Evolutionary conservation across 2,329 filamentous ascomycete species (phyloP), one percentile per base, ranked within the genome.

Genomic region (Emmonsiellopsis sp.): DNA sequence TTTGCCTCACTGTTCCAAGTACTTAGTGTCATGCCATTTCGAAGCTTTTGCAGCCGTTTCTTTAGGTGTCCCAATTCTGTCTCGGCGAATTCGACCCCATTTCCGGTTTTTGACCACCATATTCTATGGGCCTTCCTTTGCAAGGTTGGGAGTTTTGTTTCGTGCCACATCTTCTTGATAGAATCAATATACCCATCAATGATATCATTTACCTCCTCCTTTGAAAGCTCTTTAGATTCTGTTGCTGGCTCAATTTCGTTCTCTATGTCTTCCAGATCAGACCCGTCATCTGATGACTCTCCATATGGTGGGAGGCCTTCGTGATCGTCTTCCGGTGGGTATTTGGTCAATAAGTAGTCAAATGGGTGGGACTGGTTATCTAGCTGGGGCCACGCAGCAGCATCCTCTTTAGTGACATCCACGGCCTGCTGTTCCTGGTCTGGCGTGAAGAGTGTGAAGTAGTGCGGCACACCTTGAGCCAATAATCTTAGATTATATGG

Each of bases 211-310:
- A 86, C 71, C 11, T 43, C 31, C 44, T 54, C 60, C 9, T 53
- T 60, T 11, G 52, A 43, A 11, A 55, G 56, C 27, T 53, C 47
- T 5, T 53, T 39, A 8, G 57, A 49, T 73, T 56, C 21, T 65
- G 70, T 51, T 72, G 68, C 42, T 71, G 36, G 17, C 34, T 52
- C 31, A 2, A 39, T 68, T 55, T 85, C 82, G 33, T 78, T 70
- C 45, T 84, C 75, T 8, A 87, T 84, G 61, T 87, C 84, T 37
- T 80, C 75, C 9, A 77, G 72, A 59, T 87, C 83, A 56, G 77
- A 80, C 33, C 77, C 72, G 3, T 75, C 75, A 59, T 74, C 71
- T 6, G 71, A 71, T 1, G 81, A 84, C 3, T 85, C 79, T 5
- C 80, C 80, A 60, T 77, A 80, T 0, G 71, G 21, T 14, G 80